phyloP scores from a whole-genome alignment of 2,329 filamentous ascomycete genomes.

The Trichophyton equinum region DNA sequence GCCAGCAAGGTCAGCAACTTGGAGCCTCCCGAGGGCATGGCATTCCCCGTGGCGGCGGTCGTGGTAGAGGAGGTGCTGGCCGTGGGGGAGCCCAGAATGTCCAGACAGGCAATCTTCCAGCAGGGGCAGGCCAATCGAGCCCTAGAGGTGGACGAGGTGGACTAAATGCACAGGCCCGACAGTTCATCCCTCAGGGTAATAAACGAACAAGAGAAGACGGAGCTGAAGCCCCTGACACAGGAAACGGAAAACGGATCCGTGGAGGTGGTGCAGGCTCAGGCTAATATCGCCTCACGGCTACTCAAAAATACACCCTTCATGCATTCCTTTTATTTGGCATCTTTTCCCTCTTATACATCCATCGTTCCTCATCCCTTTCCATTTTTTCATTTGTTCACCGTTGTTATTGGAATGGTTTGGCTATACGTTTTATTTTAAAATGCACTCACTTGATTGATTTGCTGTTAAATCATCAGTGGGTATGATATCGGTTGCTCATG shows the following conservation, averaged over 20 bases:
- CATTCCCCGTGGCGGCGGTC: constrained; percentile 32
- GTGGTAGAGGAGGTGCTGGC: constrained; percentile 28
- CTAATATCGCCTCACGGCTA: background rate
- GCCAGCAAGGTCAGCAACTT: constrained; percentile 20
- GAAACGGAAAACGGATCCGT: constrained; percentile 37
- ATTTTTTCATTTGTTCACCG: background rate
- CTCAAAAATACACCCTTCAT: background rate
- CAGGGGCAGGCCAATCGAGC: constrained; percentile 20
- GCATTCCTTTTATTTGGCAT: background rate
- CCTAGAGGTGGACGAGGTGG: constrained; percentile 25
- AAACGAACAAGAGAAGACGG: constrained; percentile 45
- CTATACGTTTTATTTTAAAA: background rate
- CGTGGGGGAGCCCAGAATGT: constrained; percentile 35
- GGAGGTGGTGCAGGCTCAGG: constrained; percentile 23
- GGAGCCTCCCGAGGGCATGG: constrained; percentile 26
- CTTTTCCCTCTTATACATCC: background rate
- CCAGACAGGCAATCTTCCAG: constrained; percentile 26
- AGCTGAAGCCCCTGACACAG: constrained; percentile 24
- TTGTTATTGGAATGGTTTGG: background rate
- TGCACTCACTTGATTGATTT: background rate
- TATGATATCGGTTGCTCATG: background rate
- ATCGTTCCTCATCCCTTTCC: background rate
- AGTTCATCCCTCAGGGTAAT: constrained; percentile 46
- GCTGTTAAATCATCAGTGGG: background rate
- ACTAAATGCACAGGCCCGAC: constrained; percentile 39